These are phyloP conservation scores for Trifolium subterraneum DNA, from an alignment of 306 rosid species.

Conservation along the genomic window DNA sequence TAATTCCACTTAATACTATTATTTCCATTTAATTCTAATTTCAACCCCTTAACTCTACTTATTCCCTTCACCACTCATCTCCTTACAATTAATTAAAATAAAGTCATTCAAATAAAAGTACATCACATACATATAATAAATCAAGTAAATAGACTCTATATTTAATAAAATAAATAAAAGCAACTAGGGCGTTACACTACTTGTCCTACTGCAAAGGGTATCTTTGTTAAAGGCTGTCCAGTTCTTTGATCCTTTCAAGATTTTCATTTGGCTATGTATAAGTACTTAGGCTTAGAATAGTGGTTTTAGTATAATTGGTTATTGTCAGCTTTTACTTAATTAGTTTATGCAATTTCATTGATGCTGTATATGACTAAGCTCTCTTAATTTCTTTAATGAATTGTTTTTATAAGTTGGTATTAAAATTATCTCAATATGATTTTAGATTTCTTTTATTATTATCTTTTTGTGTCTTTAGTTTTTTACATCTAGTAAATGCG, in stretches of 20 bases:
- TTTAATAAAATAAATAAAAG: too few relatives aligned
- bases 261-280: neutral
- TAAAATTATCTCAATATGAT: neutral
- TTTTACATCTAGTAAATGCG: too few relatives aligned
- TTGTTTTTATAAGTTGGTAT: neutral
- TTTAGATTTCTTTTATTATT: neutral
- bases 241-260: constrained; percentile 28
- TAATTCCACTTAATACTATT: too few relatives aligned
- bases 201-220: constrained; percentile 72
- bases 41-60: too few relatives aligned
- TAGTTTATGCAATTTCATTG: constrained; percentile 7
- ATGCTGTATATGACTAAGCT: neutral
- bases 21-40: too few relatives aligned
- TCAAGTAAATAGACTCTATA: too few relatives aligned
- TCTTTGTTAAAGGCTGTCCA: constrained; percentile 56
- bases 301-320: neutral
- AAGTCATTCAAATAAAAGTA: too few relatives aligned
- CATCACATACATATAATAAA: too few relatives aligned
- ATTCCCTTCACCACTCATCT: too few relatives aligned
- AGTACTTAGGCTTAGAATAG: neutral
- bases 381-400: neutral
- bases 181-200: too few relatives aligned
- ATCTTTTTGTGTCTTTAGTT: neutral
- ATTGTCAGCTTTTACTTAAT: neutral
- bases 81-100: too few relatives aligned